These are phyloP conservation scores for Kwoniella heveanensis DNA, from an alignment of 768 basidiomycete genomes.

Conservation along the genomic window DNA sequence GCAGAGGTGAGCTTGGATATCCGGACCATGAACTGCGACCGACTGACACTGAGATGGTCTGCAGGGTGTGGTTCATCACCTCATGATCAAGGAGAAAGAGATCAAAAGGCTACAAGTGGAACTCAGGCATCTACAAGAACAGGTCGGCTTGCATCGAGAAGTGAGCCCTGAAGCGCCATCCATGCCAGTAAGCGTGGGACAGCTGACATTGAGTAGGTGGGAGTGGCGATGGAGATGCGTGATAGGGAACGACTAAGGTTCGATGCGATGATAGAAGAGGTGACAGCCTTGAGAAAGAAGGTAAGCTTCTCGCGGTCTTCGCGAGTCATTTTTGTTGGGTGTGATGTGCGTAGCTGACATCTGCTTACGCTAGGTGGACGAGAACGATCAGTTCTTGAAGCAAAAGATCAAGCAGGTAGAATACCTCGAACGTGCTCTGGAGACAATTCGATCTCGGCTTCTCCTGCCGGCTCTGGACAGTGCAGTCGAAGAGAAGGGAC, in stretches of 20 bases:
- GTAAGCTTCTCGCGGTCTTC: neutral
- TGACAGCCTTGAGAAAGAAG: neutral
- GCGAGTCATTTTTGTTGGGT: neutral
- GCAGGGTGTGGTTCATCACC: constrained; percentile 73
- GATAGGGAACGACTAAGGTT: constrained; percentile 15
- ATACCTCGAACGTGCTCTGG: constrained; percentile 80
- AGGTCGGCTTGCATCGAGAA: constrained; percentile 51
- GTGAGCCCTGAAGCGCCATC: neutral
- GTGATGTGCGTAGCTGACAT: neutral
- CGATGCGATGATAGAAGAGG: constrained; percentile 54
- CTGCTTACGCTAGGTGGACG: neutral
- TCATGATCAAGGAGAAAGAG: constrained; percentile 83
- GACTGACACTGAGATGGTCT: too few relatives aligned
- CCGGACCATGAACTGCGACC: too few relatives aligned
- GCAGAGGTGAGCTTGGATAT: constrained; percentile 10
- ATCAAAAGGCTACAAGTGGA: constrained; percentile 73
- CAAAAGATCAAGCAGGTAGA: constrained; percentile 64
- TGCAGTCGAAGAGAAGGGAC: neutral
- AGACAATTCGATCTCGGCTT: constrained; percentile 83
- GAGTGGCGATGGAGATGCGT: neutral
- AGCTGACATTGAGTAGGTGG: neutral
- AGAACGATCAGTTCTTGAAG: neutral
- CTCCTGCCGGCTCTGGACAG: constrained; percentile 41
- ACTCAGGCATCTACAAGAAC: constrained; percentile 67
- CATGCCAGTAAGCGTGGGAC: neutral